Evolutionary conservation across 2,329 filamentous ascomycete species (phyloP), one percentile per base, ranked within the genome.

Genomic region (Fusarium mangiferae): DNA sequence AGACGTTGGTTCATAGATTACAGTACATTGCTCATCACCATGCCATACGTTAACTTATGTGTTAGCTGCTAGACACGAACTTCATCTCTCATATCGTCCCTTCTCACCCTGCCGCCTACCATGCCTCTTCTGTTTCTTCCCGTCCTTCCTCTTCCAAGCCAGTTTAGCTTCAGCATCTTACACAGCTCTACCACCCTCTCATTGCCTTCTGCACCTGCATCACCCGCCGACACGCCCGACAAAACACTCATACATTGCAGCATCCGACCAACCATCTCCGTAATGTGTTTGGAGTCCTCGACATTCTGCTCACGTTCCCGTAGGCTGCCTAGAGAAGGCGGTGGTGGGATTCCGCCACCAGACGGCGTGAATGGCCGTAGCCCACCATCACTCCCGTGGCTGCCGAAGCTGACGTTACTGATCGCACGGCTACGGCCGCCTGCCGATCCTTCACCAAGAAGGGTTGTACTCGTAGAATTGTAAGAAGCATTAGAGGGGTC

Each of bases 241-340:
- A 99, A 86, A 13, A 99, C 95, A 80, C 93, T 96, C 82, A 98
- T 92, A 82, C 96, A 99, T 84, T 99, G 96, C 72, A 99, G 86
- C 94, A 99, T 97, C 57, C 96, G 88, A 0, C 95, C 96, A 2
- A 98, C 95, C 76, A 96, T 98, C 76, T 98, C 95, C 2, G 96
- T 98, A 61, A 98, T 91, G 79, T 96, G 91, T 80, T 94, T 89
- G 55, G 90, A 92, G 78, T 93, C 90, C 80, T 92, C 89, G 20
- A 90, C 84, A 78, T 90, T 90, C 77, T 90, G 88, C 78, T 91
- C 87, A 61, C 87, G 88, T 78, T 91, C 87, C 63, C 87, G 86
- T 55, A 87, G 80, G 69, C 84, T 85, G 61, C 81, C 82, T 28
- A 85, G 79, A 9, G 80, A 64, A 17, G 73, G 73, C 17, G 74